Evolutionary conservation across 495 filamentous ascomycete species (phyloP), one percentile per base, ranked within the genome.

Genomic region (Rhypophila decipiens): DNA sequence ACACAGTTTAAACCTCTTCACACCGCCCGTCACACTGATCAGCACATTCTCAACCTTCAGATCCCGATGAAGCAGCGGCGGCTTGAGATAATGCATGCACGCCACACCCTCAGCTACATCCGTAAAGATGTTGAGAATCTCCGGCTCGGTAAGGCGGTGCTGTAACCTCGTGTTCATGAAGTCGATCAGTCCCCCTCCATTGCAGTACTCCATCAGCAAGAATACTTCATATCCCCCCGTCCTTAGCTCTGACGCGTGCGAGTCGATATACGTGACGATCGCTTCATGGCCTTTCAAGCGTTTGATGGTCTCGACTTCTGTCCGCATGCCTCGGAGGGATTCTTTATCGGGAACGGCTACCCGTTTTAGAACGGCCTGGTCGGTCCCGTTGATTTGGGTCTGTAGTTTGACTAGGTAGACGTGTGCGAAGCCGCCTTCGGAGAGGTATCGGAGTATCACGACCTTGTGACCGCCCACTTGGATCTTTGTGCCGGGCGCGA

Each of bases 221-320:
- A 98, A 98, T 36, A 98, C 93, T 67, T 98, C 93, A 64, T 96
- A 98, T 27, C 93, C 93, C 35, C 90, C 89, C 29, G 86, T 90
- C 51, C 86, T 83, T 49, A 96, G 73, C 67, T 96, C 89, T 2
- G 88, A 95, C 21, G 93, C 93, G 70, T 98, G 93, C 44, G 90
- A 96, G 72, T 98, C 93, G 65, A 97, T 88, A 66, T 98, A 98
- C 41, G 85, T 95, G 57, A 98, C 93, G 60, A 98, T 96, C 53
- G 93, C 85, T 43, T 80, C 82, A 72, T 96, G 93, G 27, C 94
- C 94, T 75, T 94, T 95, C 50, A 98, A 73, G 59, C 90, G 88
- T 80, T 98, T 98, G 93, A 98, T 98, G 17, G 93, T 98, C 70
- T 98, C 93, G 44, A 97, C 93, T 75, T 98, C 93, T 48, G 85